phyloP scores from a whole-genome alignment of 1,284 basidiomycete species.

The Inonotus hispidus region DNA sequence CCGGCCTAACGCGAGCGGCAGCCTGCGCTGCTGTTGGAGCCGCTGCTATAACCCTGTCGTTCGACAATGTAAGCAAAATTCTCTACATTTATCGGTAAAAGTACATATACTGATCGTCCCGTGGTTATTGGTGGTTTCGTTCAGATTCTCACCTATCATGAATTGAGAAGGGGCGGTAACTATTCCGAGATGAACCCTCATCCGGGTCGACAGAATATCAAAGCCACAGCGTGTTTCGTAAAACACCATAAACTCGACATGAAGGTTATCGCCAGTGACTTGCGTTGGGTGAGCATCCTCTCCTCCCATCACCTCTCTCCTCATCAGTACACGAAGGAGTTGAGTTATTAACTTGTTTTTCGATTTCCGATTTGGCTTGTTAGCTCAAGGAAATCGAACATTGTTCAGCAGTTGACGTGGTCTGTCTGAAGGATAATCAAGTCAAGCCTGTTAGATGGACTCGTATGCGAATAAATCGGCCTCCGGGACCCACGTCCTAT shows the following conservation, averaged over 20 bases:
- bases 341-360: not conserved
- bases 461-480: conserved; percentile 7
- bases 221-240: conserved; percentile 43
- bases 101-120: no score
- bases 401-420: not conserved
- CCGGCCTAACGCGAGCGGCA: conserved; percentile 46
- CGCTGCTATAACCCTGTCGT: conserved; percentile 42
- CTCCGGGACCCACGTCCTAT: not conserved
- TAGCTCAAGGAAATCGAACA: conserved; percentile 10
- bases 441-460: not conserved
- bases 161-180: conserved; percentile 27
- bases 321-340: no score
- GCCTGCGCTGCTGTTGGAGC: conserved; percentile 48
- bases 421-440: conserved; percentile 8
- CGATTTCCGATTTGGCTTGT: not conserved
- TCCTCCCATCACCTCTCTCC: not conserved
- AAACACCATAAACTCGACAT: conserved; percentile 36
- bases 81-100: not conserved
- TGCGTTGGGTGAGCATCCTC: conserved; percentile 21
- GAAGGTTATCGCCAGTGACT: conserved; percentile 36
- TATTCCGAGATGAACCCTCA: conserved; percentile 27
- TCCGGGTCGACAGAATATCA: conserved; percentile 44
- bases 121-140: not conserved
- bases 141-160: conserved; percentile 40
- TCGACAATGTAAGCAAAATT: conserved; percentile 34